Evolutionary conservation across 306 rosid species (phyloP).

Genomic region (Medicago lupulina): DNA sequence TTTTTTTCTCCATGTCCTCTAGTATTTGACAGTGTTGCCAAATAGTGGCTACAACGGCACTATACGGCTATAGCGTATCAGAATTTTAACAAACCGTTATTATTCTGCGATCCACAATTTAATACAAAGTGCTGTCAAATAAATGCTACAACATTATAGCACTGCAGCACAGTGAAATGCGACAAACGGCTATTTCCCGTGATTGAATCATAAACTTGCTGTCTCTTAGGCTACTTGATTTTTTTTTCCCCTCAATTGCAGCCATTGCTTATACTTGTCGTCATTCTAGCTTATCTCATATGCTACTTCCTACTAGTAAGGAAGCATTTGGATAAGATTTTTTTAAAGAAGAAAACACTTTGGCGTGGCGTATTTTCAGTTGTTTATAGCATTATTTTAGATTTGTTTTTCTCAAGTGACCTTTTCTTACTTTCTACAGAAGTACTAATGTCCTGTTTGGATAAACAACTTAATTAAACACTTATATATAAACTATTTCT

Average conservation of each 20-base stretch:
- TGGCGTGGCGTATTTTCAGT: background rate
- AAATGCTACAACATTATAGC: no score
- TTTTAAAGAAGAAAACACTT: background rate
- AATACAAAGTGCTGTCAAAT: no score
- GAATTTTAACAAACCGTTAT: no score
- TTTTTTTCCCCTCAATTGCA: background rate
- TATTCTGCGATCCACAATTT: no score
- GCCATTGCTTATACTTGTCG: background rate
- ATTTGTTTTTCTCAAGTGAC: background rate
- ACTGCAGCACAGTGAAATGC: no score
- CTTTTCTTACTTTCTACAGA: background rate
- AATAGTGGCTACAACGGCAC: no score
- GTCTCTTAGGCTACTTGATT: no score
- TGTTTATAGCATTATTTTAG: background rate
- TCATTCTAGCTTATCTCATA: no score
- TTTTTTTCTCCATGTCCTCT: slow-evolving; percentile 22
- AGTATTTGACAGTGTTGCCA: background rate
- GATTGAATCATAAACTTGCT: background rate
- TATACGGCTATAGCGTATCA: no score
- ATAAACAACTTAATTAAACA: no score
- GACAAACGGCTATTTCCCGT: no score
- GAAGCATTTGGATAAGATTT: background rate
- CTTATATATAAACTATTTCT: background rate
- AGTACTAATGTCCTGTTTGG: background rate
- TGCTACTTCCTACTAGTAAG: no score